These are phyloP conservation scores for Hypoxylon sp. DNA, from an alignment of 2,329 filamentous ascomycete genomes.

Conservation along the genomic window DNA sequence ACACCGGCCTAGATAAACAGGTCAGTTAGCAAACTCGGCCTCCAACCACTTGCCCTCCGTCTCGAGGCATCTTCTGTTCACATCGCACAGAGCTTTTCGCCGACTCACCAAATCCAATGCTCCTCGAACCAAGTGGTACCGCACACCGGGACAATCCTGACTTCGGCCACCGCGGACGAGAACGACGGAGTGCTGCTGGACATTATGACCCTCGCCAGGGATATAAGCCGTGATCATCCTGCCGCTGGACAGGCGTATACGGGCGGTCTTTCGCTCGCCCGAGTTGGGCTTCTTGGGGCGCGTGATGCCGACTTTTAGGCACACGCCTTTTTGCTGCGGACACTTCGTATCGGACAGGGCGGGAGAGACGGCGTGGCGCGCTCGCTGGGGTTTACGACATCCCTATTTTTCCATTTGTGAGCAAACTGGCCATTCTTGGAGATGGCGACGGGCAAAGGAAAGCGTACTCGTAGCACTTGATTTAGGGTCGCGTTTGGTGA, in stretches of 20 bases:
- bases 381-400: slow-evolving; percentile 81
- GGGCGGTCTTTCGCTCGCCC: slow-evolving; percentile 93
- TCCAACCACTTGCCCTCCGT: background rate
- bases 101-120: slow-evolving; percentile 88
- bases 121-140: slow-evolving; percentile 92
- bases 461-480: slow-evolving; percentile 72
- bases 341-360: slow-evolving; percentile 77
- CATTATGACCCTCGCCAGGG: slow-evolving; percentile 97
- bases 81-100: background rate
- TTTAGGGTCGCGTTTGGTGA: slow-evolving; percentile 74
- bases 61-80: background rate
- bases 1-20: slow-evolving; percentile 80
- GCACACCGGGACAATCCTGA: slow-evolving; percentile 98
- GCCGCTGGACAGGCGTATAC: slow-evolving; percentile 88
- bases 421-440: too few species aligned
- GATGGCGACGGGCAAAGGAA: too few species aligned
- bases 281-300: slow-evolving; percentile 99
- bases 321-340: slow-evolving; percentile 94
- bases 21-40: slow-evolving; percentile 28
- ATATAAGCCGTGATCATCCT: slow-evolving; percentile 94
- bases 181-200: slow-evolving; percentile 98
- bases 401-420: slow-evolving; percentile 63
- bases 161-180: slow-evolving; percentile 91
- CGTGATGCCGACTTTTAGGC: slow-evolving; percentile 90
- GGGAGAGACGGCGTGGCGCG: slow-evolving; percentile 88